These are phyloP conservation scores for Saccharomycopsis sp. DNA, from an alignment of 805 yeast genomes.

Conservation along the genomic window DNA sequence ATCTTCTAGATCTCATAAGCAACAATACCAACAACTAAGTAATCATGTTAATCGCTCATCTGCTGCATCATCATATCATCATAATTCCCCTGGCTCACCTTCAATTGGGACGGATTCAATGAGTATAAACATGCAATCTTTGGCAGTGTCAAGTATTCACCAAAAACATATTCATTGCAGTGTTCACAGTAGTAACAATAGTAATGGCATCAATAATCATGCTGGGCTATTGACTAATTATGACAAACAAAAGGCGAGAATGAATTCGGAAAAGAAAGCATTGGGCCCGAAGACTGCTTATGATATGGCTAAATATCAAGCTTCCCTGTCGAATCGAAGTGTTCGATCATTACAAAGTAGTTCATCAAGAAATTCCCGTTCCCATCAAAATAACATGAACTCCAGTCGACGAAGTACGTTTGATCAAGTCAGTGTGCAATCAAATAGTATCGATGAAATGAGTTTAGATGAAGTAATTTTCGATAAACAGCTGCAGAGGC, in stretches of 20 bases:
- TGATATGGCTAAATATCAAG: slow-evolving; percentile 5
- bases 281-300: slow-evolving; percentile 7
- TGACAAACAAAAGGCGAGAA: slow-evolving; percentile 16
- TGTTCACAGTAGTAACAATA: not conserved
- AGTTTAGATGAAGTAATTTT: no score
- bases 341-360: not conserved
- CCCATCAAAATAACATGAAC: no score
- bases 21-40: no score
- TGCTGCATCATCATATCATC: not conserved
- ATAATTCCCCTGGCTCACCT: no score
- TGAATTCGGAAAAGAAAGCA: slow-evolving; percentile 17
- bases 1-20: not conserved
- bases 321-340: not conserved
- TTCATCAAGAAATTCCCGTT: not conserved
- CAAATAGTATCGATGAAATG: no score
- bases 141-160: slow-evolving; percentile 14
- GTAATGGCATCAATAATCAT: slow-evolving; percentile 1
- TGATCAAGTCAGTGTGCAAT: no score
- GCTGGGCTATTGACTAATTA: slow-evolving; percentile 11
- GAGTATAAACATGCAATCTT: slow-evolving; percentile 18
- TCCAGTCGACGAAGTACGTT: no score
- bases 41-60: not conserved
- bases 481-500: no score
- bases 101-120: slow-evolving; percentile 4
- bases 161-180: slow-evolving; percentile 18